These are phyloP conservation scores for Xylaria intraflava DNA, from an alignment of 495 filamentous ascomycete species.

Conservation along the genomic window DNA sequence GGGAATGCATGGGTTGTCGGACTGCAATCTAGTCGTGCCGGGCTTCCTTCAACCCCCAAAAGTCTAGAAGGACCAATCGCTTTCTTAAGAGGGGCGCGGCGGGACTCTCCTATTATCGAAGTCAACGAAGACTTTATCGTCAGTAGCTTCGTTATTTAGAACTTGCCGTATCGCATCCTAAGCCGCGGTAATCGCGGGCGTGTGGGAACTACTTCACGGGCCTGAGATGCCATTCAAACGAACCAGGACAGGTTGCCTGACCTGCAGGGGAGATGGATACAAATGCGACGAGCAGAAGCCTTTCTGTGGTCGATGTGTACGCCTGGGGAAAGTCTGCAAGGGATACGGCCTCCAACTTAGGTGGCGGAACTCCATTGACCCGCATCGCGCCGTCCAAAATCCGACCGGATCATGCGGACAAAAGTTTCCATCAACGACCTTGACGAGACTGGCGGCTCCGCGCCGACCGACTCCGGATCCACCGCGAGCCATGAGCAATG, in stretches of 20 bases:
- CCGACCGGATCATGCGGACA: neutral
- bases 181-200: neutral
- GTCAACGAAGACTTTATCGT: neutral
- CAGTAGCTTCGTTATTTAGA: neutral
- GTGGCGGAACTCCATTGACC: slow-evolving; percentile 15
- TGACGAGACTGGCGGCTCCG: neutral
- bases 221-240: slow-evolving; percentile 21
- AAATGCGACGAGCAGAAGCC: slow-evolving; percentile 28
- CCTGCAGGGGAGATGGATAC: slow-evolving; percentile 27
- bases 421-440: neutral
- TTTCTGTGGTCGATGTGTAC: slow-evolving; percentile 22
- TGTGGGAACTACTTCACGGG: neutral
- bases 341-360: slow-evolving; percentile 25
- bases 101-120: neutral
- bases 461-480: neutral
- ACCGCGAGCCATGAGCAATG: slow-evolving; percentile 5
- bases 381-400: neutral
- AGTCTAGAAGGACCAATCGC: too few relatives aligned
- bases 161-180: neutral
- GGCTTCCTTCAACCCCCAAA: neutral
- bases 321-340: slow-evolving; percentile 21
- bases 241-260: slow-evolving; percentile 26
- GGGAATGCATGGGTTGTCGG: neutral
- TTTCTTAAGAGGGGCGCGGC: neutral
- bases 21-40: neutral